phyloP scores from a whole-genome alignment of 1,139 yeast genomes.

The Tardiomyces digboiensis region DNA sequence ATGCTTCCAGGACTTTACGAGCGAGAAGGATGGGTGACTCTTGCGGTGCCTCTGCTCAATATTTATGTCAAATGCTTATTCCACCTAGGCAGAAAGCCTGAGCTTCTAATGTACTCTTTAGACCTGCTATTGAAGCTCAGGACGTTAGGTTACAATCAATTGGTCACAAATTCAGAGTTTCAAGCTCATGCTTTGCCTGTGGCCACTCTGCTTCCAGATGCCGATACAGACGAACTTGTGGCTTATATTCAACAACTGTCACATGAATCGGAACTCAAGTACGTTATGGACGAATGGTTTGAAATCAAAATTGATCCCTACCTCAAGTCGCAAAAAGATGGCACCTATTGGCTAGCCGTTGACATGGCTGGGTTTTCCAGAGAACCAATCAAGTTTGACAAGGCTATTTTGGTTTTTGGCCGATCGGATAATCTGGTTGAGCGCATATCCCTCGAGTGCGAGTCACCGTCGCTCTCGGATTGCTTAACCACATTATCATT shows the following conservation, averaged over 20 bases:
- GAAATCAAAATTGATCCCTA: slow-evolving; percentile 13
- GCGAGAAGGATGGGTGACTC: slow-evolving; percentile 61
- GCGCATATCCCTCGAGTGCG: neutral
- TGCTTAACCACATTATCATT: neutral
- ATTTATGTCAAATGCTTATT: slow-evolving; percentile 63
- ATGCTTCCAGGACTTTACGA: slow-evolving; percentile 61
- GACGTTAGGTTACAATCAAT: no score
- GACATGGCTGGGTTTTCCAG: slow-evolving; percentile 2
- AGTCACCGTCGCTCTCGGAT: neutral
- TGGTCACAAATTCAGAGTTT: no score
- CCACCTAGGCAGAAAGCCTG: slow-evolving; percentile 27
- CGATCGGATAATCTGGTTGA: neutral
- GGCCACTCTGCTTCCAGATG: slow-evolving; percentile 4
- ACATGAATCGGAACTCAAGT: slow-evolving; percentile 6
- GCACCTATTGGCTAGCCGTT: slow-evolving; percentile 9
- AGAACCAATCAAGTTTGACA: neutral
- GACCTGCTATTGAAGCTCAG: slow-evolving; percentile 21
- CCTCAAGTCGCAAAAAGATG: slow-evolving; percentile 7
- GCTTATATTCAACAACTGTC: slow-evolving; percentile 4
- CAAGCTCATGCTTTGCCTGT: no score
- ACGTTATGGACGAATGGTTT: slow-evolving; percentile 13
- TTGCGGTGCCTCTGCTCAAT: slow-evolving; percentile 57
- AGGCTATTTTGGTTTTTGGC: neutral
- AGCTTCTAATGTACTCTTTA: slow-evolving; percentile 19
- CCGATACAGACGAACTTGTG: neutral